Percentiles rank a stretch among this genome's conserved stretches.
Evolutionary conservation across 441 rosid species (phyloP).

Genomic region (Capsella rubella): DNA sequence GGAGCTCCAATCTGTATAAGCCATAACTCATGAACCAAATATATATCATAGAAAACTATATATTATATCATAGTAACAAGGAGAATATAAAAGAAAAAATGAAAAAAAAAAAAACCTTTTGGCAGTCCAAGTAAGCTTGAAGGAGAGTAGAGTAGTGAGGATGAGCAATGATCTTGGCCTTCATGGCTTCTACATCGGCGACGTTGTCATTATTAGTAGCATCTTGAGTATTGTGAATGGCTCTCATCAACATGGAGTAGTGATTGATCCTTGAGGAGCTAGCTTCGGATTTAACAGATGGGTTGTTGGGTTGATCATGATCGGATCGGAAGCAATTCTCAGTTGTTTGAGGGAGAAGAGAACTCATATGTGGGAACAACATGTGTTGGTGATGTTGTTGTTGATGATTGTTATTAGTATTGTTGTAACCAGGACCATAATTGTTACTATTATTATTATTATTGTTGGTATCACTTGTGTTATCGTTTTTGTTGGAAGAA

Average conservation of each 20-base stretch:
- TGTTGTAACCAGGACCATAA: constrained; percentile 49
- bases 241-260: constrained; percentile 67
- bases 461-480: constrained; percentile 22
- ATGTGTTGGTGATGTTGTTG: constrained; percentile 42
- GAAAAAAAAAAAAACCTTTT: constrained; percentile 75
- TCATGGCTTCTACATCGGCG: constrained; percentile 66
- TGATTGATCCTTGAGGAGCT: constrained; percentile 61
- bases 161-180: constrained; percentile 92
- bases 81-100: neutral
- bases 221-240: constrained; percentile 48
- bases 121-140: constrained; percentile 96
- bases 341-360: constrained; percentile 49
- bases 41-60: constrained; percentile 46
- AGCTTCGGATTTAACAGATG: constrained; percentile 80
- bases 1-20: constrained; percentile 88
- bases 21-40: constrained; percentile 10
- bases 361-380: constrained; percentile 47
- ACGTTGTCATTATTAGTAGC: constrained; percentile 40
- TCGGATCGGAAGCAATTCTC: constrained; percentile 66
- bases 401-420: constrained; percentile 10
- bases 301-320: constrained; percentile 48
- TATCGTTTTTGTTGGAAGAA: constrained; percentile 43
- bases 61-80: constrained; percentile 4
- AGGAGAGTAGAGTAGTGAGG: constrained; percentile 88
- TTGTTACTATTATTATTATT: constrained; percentile 46